Conservation (phyloP, 192 early-diverging fungal species). For the Podila epigama region DNA sequence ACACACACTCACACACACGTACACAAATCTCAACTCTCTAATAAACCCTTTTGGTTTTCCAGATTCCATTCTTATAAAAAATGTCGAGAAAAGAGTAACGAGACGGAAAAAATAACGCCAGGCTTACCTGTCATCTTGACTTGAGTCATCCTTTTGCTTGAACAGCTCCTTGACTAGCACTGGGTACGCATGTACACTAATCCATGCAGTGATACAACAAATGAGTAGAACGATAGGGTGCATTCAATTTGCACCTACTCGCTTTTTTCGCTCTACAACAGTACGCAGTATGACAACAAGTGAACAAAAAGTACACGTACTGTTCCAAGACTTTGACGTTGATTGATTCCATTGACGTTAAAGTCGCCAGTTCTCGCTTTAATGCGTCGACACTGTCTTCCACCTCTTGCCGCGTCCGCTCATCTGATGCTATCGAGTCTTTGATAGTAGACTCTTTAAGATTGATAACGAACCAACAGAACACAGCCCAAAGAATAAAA, state of each 20-base stretch:
- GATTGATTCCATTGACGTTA: conserved; percentile 8
- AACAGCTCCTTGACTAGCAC: conserved; percentile 23
- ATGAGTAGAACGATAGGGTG: background rate
- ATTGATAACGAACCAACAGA: too few relatives aligned
- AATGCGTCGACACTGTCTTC: conserved; percentile 15
- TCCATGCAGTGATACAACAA: background rate
- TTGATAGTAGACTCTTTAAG: too few relatives aligned
- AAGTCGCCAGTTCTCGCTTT: conserved; percentile 12
- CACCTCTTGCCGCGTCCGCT: background rate
- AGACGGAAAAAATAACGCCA: background rate
- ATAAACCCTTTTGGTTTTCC: background rate
- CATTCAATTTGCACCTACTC: background rate
- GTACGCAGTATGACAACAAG: too few relatives aligned
- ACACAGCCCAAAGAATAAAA: too few relatives aligned
- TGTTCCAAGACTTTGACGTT: conserved; percentile 3
- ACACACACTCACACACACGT: too few relatives aligned
- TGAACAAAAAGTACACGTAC: background rate
- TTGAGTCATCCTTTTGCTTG: background rate
- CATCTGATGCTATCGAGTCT: background rate
- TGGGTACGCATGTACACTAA: conserved; percentile 21
- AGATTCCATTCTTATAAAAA: too few relatives aligned
- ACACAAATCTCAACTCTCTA: background rate
- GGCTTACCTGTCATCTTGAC: conserved; percentile 18
- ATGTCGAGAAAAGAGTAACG: too few relatives aligned
- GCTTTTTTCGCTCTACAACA: background rate